phyloP scores from a whole-genome alignment of 2,329 filamentous ascomycete genomes.

The Pestalotiopsis sp. region DNA sequence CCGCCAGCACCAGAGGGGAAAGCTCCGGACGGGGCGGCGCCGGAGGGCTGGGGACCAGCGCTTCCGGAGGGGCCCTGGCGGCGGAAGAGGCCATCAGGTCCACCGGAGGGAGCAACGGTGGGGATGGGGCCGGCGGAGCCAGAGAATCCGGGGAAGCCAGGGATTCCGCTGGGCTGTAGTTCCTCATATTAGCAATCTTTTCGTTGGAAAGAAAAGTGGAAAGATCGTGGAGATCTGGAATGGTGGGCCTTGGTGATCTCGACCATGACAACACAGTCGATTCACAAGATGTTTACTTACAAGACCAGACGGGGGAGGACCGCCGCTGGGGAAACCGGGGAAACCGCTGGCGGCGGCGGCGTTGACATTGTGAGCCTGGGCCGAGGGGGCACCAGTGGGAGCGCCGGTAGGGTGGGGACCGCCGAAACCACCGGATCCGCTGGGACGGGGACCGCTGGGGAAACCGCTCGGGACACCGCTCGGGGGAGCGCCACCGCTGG shows the following conservation, averaged over 20 bases:
- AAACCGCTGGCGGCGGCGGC: not conserved
- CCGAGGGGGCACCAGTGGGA: not conserved
- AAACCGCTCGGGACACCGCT: conserved; percentile 10
- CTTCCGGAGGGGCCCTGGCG: not conserved
- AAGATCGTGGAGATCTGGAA: too few relatives aligned
- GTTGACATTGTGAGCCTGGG: not conserved
- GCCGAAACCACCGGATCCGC: not conserved
- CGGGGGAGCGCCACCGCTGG: conserved; percentile 5
- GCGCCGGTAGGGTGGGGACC: not conserved
- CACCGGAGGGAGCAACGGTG: not conserved
- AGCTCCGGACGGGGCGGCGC: not conserved
- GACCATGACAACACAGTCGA: not conserved
- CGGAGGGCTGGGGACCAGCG: not conserved
- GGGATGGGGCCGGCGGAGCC: not conserved
- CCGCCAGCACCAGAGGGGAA: not conserved
- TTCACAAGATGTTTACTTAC: not conserved
- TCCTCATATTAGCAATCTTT: not conserved
- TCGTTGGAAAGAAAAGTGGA: not conserved
- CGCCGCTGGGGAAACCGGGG: conserved; percentile 2
- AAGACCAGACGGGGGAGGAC: not conserved
- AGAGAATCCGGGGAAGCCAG: not conserved
- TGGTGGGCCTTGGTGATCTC: not conserved
- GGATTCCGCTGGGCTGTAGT: not conserved
- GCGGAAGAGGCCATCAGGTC: not conserved
- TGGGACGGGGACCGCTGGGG: conserved; percentile 3